Percentiles rank a stretch among this genome's conserved stretches.
Conservation (phyloP, 441 rosid genomes). For the Macaranga tanarius region DNA sequence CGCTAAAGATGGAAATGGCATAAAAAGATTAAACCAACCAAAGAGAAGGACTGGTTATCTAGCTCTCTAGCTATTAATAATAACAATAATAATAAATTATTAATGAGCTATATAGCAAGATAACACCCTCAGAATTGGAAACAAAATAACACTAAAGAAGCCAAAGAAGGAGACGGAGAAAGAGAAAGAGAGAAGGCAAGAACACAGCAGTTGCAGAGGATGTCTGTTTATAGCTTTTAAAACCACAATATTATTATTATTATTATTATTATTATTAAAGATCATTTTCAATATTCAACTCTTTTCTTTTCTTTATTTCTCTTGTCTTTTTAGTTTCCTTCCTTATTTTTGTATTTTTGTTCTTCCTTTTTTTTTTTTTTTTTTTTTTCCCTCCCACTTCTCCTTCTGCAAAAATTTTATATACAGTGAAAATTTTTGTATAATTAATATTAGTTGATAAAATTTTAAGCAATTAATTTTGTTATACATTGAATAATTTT, state of each 20-base stretch:
- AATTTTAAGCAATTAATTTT: too few species aligned
- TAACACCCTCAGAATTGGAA: not conserved
- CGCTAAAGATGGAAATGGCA: constrained; percentile 3
- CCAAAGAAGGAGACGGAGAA: constrained; percentile 26
- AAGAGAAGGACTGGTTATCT: not conserved
- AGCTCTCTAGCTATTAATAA: not conserved
- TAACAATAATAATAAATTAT: too few species aligned
- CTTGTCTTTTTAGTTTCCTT: too few species aligned
- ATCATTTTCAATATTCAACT: constrained; percentile 11
- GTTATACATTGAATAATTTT: too few species aligned
- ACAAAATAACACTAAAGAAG: constrained; percentile 32
- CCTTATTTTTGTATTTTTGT: too few species aligned
- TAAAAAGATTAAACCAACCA: constrained; percentile 20
- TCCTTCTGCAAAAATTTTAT: too few species aligned
- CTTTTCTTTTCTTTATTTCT: not conserved
- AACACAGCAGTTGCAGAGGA: constrained; percentile 52
- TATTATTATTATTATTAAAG: too few species aligned
- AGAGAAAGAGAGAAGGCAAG: constrained; percentile 37
- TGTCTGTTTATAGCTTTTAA: constrained; percentile 51
- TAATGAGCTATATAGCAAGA: not conserved
- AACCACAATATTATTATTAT: too few species aligned
- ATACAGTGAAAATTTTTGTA: too few species aligned
- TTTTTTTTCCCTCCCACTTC: too few species aligned
- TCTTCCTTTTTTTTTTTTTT: too few species aligned
- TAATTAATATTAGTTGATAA: too few species aligned